Evolutionary conservation across 768 basidiomycete species (phyloP).

Genomic region (Baorangia bicolor): DNA sequence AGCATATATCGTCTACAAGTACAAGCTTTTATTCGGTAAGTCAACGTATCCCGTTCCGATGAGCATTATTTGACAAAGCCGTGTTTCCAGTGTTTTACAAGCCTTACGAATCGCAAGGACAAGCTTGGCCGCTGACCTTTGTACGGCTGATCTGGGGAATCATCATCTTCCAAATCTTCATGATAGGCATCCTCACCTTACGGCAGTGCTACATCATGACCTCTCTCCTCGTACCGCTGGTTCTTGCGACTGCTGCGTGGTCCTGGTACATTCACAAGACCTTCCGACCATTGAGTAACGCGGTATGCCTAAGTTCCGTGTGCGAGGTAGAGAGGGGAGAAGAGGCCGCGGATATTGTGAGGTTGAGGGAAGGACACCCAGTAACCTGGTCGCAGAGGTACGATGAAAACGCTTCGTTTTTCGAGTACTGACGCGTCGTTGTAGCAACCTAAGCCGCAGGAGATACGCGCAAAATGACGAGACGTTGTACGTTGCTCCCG

Average conservation of each 20-base stretch:
- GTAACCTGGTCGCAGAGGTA: slow-evolving; percentile 90
- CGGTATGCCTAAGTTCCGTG: slow-evolving; percentile 81
- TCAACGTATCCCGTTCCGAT: neutral
- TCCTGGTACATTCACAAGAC: slow-evolving; percentile 71
- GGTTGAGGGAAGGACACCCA: slow-evolving; percentile 77
- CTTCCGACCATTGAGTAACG: slow-evolving; percentile 74
- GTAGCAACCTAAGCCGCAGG: slow-evolving; percentile 77
- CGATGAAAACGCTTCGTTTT: neutral
- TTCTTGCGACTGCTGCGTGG: slow-evolving; percentile 75
- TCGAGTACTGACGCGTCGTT: neutral
- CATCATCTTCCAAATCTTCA: slow-evolving; percentile 91
- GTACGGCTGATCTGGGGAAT: slow-evolving; percentile 90
- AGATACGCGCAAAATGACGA: slow-evolving; percentile 94
- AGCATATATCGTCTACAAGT: slow-evolving; percentile 96
- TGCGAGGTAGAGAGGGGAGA: slow-evolving; percentile 90
- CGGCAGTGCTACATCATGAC: slow-evolving; percentile 57
- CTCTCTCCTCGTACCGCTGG: slow-evolving; percentile 69
- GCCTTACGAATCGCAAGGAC: slow-evolving; percentile 95
- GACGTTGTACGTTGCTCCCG: slow-evolving; percentile 91
- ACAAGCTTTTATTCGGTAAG: slow-evolving; percentile 92
- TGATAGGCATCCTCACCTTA: slow-evolving; percentile 92
- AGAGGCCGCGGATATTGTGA: slow-evolving; percentile 74
- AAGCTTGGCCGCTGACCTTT: slow-evolving; percentile 97
- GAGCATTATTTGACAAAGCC: neutral
- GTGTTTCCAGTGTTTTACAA: slow-evolving; percentile 87